Evolutionary conservation across 192 early-diverging fungal genomes (phyloP), one percentile per base, ranked within the genome.

Genomic region (Gonapodya prolifera): DNA sequence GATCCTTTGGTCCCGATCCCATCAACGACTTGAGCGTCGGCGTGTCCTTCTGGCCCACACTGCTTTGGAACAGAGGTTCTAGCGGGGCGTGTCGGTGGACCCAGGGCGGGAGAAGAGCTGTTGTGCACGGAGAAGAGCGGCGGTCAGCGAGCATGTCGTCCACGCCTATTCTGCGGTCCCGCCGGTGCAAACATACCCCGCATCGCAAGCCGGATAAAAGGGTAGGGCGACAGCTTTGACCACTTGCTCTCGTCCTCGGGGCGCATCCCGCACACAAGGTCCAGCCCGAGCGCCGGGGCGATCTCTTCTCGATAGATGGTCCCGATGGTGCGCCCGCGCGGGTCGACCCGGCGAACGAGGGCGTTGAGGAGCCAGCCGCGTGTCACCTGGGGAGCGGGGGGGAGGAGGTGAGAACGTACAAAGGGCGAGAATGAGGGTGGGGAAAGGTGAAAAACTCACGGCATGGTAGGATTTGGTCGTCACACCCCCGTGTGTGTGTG

Each of bases 361-460:
- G 92, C 91, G 79, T 93, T 93, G 31, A 91, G 35, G 78, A 90
- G 92, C 89, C 88, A 92, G 17, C 91, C 92, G 17, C 89, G 85
- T 0, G 88, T 87, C 29, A 88, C 80, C n/a, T n/a, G n/a, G n/a
- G n/a, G n/a, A n/a, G n/a, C n/a, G n/a, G n/a, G n/a, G n/a, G n/a
- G n/a, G n/a, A n/a, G n/a, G n/a, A n/a, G n/a, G n/a, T n/a, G n/a
- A n/a, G n/a, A n/a, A n/a, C n/a, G n/a, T n/a, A n/a, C n/a, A n/a
- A n/a, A n/a, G n/a, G n/a, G n/a, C n/a, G n/a, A n/a, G n/a, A n/a
- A n/a, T n/a, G n/a, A n/a, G n/a, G n/a, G n/a, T n/a, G n/a, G n/a
- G n/a, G n/a, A n/a, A n/a, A n/a, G n/a, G 8, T 61, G 8, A 61
- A 8, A 8, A 23, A 61, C 88, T 88, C 30, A 89, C 79, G 71